These are phyloP conservation scores for Hydnomerulius pinastri DNA, from an alignment of 768 basidiomycete species.

Conservation along the genomic window DNA sequence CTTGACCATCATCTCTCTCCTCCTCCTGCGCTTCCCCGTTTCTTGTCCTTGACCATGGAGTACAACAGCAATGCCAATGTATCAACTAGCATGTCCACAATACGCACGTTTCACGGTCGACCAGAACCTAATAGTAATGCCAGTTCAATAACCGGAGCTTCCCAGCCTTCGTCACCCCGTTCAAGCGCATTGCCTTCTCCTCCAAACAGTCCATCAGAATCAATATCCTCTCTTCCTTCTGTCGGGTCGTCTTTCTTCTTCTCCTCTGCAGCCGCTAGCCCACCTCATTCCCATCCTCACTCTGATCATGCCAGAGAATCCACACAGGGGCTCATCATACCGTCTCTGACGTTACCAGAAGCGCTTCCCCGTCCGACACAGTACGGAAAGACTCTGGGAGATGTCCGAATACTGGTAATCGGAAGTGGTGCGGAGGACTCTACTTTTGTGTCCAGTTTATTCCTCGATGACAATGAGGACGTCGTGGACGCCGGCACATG, in stretches of 20 bases:
- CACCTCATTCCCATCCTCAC: slow-evolving; percentile 51
- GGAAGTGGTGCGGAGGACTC: slow-evolving; percentile 39
- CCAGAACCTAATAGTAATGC: slow-evolving; percentile 15
- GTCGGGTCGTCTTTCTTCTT: slow-evolving; percentile 78
- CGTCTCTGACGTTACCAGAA: slow-evolving; percentile 63
- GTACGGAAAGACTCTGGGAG: slow-evolving; percentile 69
- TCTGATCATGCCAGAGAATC: slow-evolving; percentile 40
- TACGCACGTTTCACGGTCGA: slow-evolving; percentile 36
- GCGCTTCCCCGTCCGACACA: slow-evolving; percentile 64
- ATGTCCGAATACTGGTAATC: slow-evolving; percentile 57
- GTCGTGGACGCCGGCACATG: slow-evolving; percentile 62
- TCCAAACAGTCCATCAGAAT: slow-evolving; percentile 63
- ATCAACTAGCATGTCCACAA: slow-evolving; percentile 41
- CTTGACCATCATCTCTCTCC: not conserved
- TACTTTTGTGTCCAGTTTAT: slow-evolving; percentile 43
- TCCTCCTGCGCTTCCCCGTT: not conserved
- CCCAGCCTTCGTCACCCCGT: slow-evolving; percentile 49
- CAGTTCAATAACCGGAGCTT: slow-evolving; percentile 20
- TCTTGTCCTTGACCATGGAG: slow-evolving; percentile 27
- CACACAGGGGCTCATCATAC: slow-evolving; percentile 65
- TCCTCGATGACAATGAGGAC: slow-evolving; percentile 68
- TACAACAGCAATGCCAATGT: slow-evolving; percentile 12
- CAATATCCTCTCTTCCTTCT: slow-evolving; percentile 70
- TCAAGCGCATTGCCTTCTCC: slow-evolving; percentile 56
- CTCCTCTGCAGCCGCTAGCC: slow-evolving; percentile 71